A percentile compares a stretch with the other conserved stretches of the same genome.
phyloP scores from a whole-genome alignment of 1,284 basidiomycete species.

The Naganishia albida region DNA sequence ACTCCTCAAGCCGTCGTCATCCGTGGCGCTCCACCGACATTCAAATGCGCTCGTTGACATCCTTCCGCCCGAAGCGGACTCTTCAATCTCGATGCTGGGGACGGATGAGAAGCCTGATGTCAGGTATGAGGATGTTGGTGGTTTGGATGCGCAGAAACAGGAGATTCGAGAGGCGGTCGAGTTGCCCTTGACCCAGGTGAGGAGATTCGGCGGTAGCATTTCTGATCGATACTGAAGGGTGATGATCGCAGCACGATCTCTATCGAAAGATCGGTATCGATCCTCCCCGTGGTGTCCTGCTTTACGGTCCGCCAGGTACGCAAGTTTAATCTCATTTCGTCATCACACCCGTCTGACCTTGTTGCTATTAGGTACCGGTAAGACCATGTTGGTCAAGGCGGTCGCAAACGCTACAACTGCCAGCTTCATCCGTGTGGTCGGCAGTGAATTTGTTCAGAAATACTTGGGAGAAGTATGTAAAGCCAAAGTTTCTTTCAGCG shows the following conservation, averaged over 20 bases:
- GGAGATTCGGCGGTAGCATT: background rate
- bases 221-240: background rate
- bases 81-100: slow-evolving; percentile 90
- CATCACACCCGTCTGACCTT: slow-evolving; percentile 1
- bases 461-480: slow-evolving; percentile 80
- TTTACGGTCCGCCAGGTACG: slow-evolving; percentile 88
- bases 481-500: background rate
- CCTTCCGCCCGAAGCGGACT: slow-evolving; percentile 97
- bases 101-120: slow-evolving; percentile 93
- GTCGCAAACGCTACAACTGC: slow-evolving; percentile 97
- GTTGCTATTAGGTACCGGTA: slow-evolving; percentile 78
- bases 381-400: slow-evolving; percentile 99
- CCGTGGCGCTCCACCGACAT: slow-evolving; percentile 96
- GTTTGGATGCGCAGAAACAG: slow-evolving; percentile 98
- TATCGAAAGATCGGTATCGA: slow-evolving; percentile 99
- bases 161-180: slow-evolving; percentile 99
- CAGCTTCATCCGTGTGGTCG: slow-evolving; percentile 95
- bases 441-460: slow-evolving; percentile 98
- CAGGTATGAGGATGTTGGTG: slow-evolving; percentile 86
- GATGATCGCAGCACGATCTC: slow-evolving; percentile 75
- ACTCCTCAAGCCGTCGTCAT: slow-evolving; percentile 92
- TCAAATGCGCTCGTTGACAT: slow-evolving; percentile 99
- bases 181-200: slow-evolving; percentile 75
- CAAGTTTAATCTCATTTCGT: too few relatives aligned
- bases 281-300: slow-evolving; percentile 88